These are phyloP conservation scores for Trametes cingulata DNA, from an alignment of 768 basidiomycete genomes.

Conservation along the genomic window DNA sequence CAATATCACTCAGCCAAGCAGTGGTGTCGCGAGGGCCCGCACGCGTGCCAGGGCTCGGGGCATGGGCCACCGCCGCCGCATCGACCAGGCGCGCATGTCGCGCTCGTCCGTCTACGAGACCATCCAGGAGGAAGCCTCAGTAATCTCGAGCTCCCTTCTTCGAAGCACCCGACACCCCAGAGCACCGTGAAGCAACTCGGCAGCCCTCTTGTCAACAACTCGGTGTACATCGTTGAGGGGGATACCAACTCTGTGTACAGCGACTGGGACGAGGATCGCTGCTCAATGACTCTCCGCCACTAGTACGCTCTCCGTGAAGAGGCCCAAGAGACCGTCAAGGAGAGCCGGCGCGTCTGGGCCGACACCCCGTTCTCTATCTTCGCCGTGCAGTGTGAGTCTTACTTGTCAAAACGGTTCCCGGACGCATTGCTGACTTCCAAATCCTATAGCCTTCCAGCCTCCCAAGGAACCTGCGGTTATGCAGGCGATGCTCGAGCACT, in stretches of 20 bases:
- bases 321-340: slow-evolving; percentile 61
- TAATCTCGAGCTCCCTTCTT: slow-evolving; percentile 31
- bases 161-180: slow-evolving; percentile 16
- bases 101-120: slow-evolving; percentile 77
- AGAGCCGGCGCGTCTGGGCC: slow-evolving; percentile 64
- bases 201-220: slow-evolving; percentile 21
- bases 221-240: slow-evolving; percentile 57
- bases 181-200: slow-evolving; percentile 2
- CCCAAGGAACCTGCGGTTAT: slow-evolving; percentile 65
- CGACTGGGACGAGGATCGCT: slow-evolving; percentile 72
- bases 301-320: slow-evolving; percentile 73
- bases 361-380: slow-evolving; percentile 78
- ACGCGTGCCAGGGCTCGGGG: slow-evolving; percentile 57
- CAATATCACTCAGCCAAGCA: slow-evolving; percentile 51
- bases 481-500: slow-evolving; percentile 73
- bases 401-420: background rate
- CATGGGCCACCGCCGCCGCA: slow-evolving; percentile 69
- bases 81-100: slow-evolving; percentile 62
- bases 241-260: slow-evolving; percentile 40
- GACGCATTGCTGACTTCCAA: background rate
- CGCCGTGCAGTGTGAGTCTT: slow-evolving; percentile 67
- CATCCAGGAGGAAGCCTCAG: slow-evolving; percentile 68
- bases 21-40: slow-evolving; percentile 42
- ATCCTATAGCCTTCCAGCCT: slow-evolving; percentile 62
- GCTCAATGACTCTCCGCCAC: slow-evolving; percentile 60